Evolutionary conservation across 2,329 filamentous ascomycete species (phyloP).

Genomic region (Apiospora marii): DNA sequence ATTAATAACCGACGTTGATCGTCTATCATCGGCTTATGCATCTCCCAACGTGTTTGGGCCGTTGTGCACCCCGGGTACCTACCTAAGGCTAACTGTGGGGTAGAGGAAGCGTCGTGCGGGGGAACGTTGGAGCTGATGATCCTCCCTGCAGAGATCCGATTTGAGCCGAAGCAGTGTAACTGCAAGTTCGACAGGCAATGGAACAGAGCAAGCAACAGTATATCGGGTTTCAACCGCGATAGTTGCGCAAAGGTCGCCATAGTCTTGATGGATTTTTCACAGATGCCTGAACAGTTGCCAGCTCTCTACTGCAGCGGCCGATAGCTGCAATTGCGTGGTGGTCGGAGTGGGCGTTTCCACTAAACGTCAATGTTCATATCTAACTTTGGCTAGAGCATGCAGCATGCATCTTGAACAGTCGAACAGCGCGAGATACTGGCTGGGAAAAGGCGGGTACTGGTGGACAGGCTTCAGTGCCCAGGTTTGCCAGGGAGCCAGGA

Average conservation of each 20-base stretch:
- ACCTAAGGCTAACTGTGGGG: constrained; percentile 19
- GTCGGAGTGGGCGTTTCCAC: constrained; percentile 12
- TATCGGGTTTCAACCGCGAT: not conserved
- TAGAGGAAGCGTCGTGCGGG: constrained; percentile 10
- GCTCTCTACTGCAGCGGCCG: not conserved
- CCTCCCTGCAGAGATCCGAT: constrained; percentile 12
- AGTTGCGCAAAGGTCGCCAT: not conserved
- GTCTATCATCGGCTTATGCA: not conserved
- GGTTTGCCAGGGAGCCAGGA: not conserved
- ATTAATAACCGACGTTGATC: not conserved
- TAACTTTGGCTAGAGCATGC: constrained; percentile 15
- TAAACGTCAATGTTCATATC: not conserved
- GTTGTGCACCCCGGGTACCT: not conserved
- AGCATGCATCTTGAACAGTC: not conserved
- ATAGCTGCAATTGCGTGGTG: not conserved
- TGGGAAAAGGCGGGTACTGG: not conserved
- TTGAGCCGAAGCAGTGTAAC: constrained; percentile 11
- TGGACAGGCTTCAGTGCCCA: not conserved
- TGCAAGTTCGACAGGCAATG: not conserved
- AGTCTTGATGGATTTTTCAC: not conserved
- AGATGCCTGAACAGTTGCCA: not conserved
- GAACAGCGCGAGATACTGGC: not conserved
- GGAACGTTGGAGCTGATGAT: not conserved
- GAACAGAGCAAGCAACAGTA: not conserved
- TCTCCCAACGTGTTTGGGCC: not conserved